Evolutionary conservation across 768 basidiomycete species (phyloP), one percentile per base, ranked within the genome.

Genomic region (Lentinula boryana): DNA sequence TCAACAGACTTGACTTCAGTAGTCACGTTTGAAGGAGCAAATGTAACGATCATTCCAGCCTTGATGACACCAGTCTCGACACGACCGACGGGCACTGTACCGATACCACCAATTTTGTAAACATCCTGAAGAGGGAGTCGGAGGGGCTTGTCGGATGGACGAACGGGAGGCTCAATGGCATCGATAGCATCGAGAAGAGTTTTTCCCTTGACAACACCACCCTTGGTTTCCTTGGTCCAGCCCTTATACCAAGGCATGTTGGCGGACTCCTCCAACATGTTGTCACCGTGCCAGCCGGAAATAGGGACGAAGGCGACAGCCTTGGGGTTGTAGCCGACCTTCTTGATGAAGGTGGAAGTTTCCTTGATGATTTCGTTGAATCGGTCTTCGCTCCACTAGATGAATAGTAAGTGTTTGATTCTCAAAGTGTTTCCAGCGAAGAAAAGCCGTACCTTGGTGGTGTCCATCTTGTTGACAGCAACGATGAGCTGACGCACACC

Each of bases 1-100:
- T 98, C 95, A 76, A 97, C 95, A 70, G 97, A 98, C 89, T 98
- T 98, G 85, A 99, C 97, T 93, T 99, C 97, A 81, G 97, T 99
- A 78, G 95, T 98, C 72, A 99, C 96, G 81, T 94, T 95, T 64
- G 94, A 76, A 63, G 96, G 96, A 67, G 96, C 96, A 75, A 98
- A 99, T 74, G 80, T 87, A 76, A 97, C 97, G 70, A 99, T 83
- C 96, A 98, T 99, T 77, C 96, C 96, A 70, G 95, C 93, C 85
- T 97, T 97, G 87, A 99, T 98, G 78, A 93, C 74, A 89, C 97
- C 97, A 73, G 97, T 99, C 85, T 99, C 97, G 69, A 99, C 97
- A 92, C 97, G 97, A 76, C 97, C 97, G 80, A 99, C 97, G 76
- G 97, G 97, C 72, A 99, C 97, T 70, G 97, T 99, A 68, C 97